Evolutionary conservation across 108 stramenopile species (phyloP).

Genomic region (Seminavis robusta): DNA sequence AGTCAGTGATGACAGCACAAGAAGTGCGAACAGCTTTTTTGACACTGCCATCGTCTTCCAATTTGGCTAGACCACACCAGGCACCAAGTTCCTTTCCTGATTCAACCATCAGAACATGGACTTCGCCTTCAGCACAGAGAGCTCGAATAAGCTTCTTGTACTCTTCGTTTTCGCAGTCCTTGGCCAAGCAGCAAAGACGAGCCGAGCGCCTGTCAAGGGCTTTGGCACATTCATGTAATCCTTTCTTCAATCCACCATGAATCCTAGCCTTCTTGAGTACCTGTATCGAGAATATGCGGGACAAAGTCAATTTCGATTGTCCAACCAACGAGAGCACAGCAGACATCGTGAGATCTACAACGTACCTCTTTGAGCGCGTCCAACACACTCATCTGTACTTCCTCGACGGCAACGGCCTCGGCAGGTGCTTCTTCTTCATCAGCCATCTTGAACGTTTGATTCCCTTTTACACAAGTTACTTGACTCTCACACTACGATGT

Average conservation of each 20-base stretch:
- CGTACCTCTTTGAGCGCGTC: slow-evolving; percentile 96
- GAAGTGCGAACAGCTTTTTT: slow-evolving; percentile 97
- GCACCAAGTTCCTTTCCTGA: slow-evolving; percentile 94
- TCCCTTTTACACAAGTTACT: slow-evolving; percentile 13
- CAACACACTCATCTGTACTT: slow-evolving; percentile 93
- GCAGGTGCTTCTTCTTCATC: slow-evolving; percentile 57
- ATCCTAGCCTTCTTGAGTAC: slow-evolving; percentile 98
- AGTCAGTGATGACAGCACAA: slow-evolving; percentile 98
- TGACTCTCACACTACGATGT: slow-evolving; percentile 85
- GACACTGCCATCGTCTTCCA: slow-evolving; percentile 93
- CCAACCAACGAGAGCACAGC: background rate
- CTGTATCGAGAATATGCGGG: slow-evolving; percentile 15
- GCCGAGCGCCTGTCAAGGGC: slow-evolving; percentile 95
- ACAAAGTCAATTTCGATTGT: slow-evolving; percentile 1
- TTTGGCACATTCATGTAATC: slow-evolving; percentile 99
- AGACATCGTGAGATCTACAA: slow-evolving; percentile 9
- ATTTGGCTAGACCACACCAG: slow-evolving; percentile 97
- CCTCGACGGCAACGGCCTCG: slow-evolving; percentile 75
- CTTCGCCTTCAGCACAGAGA: slow-evolving; percentile 96
- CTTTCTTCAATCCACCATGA: slow-evolving; percentile 97
- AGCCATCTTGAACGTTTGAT: slow-evolving; percentile 48
- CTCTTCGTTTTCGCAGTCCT: slow-evolving; percentile 98
- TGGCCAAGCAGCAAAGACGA: slow-evolving; percentile 98
- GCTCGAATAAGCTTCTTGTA: slow-evolving; percentile 99
- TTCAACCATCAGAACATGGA: slow-evolving; percentile 97